A percentile compares a stretch with the other conserved stretches of the same genome.
These are phyloP conservation scores for Colletotrichum phormii DNA, from an alignment of 2,329 filamentous ascomycete species.

Conservation along the genomic window DNA sequence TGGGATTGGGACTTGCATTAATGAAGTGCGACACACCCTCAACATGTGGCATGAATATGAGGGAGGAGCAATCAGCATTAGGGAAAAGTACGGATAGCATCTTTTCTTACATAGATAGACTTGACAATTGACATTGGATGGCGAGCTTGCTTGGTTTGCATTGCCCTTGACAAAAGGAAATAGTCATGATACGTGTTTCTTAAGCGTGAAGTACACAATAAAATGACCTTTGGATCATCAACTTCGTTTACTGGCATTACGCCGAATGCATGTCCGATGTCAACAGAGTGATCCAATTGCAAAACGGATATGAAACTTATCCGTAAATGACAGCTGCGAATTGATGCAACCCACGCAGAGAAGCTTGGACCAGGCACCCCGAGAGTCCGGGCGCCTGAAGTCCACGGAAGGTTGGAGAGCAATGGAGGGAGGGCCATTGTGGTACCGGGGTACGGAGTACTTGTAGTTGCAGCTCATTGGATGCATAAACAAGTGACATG, in stretches of 20 bases:
- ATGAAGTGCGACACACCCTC: slow-evolving; percentile 19
- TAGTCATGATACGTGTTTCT: no score
- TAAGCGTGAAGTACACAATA: no score
- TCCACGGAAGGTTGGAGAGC: no score
- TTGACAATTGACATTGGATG: neutral
- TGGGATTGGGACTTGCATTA: slow-evolving; percentile 30
- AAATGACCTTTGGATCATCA: neutral
- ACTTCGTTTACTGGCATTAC: slow-evolving; percentile 17
- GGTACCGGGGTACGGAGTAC: neutral
- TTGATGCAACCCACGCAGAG: slow-evolving; percentile 8
- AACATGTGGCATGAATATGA: slow-evolving; percentile 29
- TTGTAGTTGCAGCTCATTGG: slow-evolving; percentile 1
- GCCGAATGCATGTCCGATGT: neutral
- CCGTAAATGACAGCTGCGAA: slow-evolving; percentile 5
- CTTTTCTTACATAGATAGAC: neutral
- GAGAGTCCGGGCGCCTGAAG: neutral
- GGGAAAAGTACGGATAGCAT: neutral
- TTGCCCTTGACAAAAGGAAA: neutral
- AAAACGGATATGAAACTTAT: slow-evolving; percentile 23
- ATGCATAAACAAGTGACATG: slow-evolving; percentile 26
- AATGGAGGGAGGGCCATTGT: no score
- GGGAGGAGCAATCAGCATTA: slow-evolving; percentile 6
- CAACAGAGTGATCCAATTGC: slow-evolving; percentile 4
- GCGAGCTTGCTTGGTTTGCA: neutral
- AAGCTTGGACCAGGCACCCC: neutral